Conservation (phyloP, 495 filamentous ascomycete genomes). For the Cryomyces antarcticus region DNA sequence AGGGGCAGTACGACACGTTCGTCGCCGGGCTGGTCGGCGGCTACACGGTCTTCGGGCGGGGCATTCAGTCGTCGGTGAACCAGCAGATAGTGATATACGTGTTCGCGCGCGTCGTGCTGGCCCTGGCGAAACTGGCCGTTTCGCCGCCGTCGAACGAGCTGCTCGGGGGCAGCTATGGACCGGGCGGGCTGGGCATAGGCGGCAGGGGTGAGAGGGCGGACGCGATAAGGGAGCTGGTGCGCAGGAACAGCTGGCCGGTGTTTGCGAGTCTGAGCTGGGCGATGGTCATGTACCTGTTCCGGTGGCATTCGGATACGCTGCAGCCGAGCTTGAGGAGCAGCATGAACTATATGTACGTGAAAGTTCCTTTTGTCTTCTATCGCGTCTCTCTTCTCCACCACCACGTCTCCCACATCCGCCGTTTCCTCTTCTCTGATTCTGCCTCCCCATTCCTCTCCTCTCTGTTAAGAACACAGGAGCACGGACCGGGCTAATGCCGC, state of each 20-base stretch:
- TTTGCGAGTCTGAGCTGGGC: constrained; percentile 86
- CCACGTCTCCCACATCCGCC: not conserved
- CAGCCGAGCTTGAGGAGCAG: constrained; percentile 81
- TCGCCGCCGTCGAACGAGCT: constrained; percentile 28
- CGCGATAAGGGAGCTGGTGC: constrained; percentile 25
- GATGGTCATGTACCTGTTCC: constrained; percentile 85
- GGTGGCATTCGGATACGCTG: constrained; percentile 73
- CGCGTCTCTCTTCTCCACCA: not conserved
- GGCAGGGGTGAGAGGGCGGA: constrained; percentile 12
- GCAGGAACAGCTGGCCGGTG: constrained; percentile 62
- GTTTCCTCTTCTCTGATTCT: constrained; percentile 2
- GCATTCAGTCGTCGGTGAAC: constrained; percentile 59
- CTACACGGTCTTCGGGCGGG: constrained; percentile 79
- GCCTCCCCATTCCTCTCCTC: not conserved
- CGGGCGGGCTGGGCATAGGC: constrained; percentile 17
- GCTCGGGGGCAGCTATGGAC: not conserved
- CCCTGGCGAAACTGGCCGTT: constrained; percentile 61
- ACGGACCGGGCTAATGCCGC: constrained; percentile 8
- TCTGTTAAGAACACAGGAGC: not conserved
- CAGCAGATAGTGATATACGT: constrained; percentile 98
- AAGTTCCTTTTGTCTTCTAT: not conserved
- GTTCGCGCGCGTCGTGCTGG: constrained; percentile 76
- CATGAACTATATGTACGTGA: constrained; percentile 89
- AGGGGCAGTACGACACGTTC: constrained; percentile 61
- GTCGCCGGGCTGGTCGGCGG: constrained; percentile 80